These are phyloP conservation scores for Hyphopichia pseudoburtonii DNA, from an alignment of 1,139 yeast species.

Conservation along the genomic window DNA sequence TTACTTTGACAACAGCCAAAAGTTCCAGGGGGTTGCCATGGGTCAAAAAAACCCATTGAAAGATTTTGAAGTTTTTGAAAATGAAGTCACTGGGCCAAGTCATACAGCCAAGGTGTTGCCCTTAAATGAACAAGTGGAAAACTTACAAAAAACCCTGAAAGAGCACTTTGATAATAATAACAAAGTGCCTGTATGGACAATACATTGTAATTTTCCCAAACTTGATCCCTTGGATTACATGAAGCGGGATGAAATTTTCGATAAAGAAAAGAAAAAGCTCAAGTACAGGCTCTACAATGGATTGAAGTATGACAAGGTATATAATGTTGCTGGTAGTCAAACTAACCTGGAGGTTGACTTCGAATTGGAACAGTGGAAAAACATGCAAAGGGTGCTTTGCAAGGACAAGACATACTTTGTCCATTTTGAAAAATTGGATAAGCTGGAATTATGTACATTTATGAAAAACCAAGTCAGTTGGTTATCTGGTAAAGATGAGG, in stretches of 20 bases:
- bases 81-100: conserved; percentile 8
- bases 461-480: conserved; percentile 29
- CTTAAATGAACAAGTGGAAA: conserved; percentile 21
- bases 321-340: conserved; percentile 7
- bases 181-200: conserved; percentile 24
- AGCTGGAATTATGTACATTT: conserved; percentile 26
- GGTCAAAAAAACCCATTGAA: conserved; percentile 36
- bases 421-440: conserved; percentile 24
- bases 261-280: conserved; percentile 22
- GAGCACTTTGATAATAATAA: conserved; percentile 16
- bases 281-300: conserved; percentile 33
- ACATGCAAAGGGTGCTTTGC: conserved; percentile 29
- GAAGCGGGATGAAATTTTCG: conserved; percentile 27
- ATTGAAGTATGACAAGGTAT: conserved; percentile 17
- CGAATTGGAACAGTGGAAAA: conserved; percentile 37
- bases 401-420: conserved; percentile 23
- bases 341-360: conserved; percentile 21
- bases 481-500: conserved; percentile 12
- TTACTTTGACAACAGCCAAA: conserved; percentile 20
- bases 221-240: conserved; percentile 32
- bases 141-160: conserved; percentile 16
- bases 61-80: conserved; percentile 24
- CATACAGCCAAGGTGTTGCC: conserved; percentile 8
- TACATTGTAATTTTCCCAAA: conserved; percentile 43
- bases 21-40: conserved; percentile 41